Evolutionary conservation across 352 stramenopile genomes (phyloP).

Genomic region (Phytophthora foliorum): DNA sequence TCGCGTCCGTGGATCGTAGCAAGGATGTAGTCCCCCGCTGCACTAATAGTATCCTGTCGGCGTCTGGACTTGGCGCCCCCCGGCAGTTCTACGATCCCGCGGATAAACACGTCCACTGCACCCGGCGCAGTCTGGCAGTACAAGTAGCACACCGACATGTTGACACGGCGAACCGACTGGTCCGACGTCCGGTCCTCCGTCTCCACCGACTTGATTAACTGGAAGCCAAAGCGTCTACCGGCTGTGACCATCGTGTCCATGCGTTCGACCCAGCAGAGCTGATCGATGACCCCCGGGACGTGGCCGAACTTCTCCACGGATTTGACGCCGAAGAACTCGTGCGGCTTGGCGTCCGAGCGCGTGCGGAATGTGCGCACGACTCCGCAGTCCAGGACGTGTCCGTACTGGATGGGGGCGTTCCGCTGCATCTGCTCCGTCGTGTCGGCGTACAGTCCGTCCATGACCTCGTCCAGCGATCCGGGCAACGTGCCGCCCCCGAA

Average conservation of each 20-base stretch:
- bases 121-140: constrained; percentile 57
- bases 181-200: constrained; percentile 32
- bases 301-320: constrained; percentile 57
- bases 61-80: constrained; percentile 9
- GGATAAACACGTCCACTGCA: constrained; percentile 63
- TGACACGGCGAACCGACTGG: constrained; percentile 39
- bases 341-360: constrained; percentile 39
- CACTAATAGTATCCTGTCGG: constrained; percentile 33
- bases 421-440: constrained; percentile 44
- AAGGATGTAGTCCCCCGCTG: constrained; percentile 51
- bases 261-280: constrained; percentile 71
- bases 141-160: constrained; percentile 73
- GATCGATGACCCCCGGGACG: constrained; percentile 45
- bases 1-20: constrained; percentile 52
- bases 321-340: constrained; percentile 71
- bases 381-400: constrained; percentile 51
- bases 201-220: constrained; percentile 74
- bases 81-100: constrained; percentile 66
- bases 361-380: constrained; percentile 61
- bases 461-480: constrained; percentile 59
- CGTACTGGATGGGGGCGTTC: constrained; percentile 65
- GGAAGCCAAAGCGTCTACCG: constrained; percentile 52
- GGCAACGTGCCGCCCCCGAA: constrained; percentile 59
- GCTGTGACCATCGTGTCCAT: constrained; percentile 34
- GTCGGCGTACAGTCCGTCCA: constrained; percentile 63